A percentile compares a stretch with the other conserved stretches of the same genome.
Conservation (phyloP, 2,329 filamentous ascomycete genomes). For the Arthrobotrys pseudoclavata region DNA sequence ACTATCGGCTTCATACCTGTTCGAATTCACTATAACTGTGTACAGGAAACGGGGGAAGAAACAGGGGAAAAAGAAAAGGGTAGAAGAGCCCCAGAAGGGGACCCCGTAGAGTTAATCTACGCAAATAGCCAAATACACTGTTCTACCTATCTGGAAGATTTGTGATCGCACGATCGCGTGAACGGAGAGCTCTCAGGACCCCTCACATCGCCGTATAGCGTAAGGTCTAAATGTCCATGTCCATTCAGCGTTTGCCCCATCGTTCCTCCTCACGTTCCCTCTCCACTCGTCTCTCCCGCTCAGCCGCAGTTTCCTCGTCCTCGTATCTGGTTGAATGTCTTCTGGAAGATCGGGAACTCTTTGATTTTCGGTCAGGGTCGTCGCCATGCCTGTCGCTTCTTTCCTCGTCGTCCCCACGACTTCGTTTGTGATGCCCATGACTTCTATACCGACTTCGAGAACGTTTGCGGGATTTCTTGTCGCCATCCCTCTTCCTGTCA, state of each 20-base stretch:
- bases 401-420: constrained; percentile 57
- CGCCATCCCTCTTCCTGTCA: constrained; percentile 52
- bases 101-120: constrained; percentile 46
- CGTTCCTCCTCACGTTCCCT: constrained; percentile 63
- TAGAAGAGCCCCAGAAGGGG: constrained; percentile 14
- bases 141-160: constrained; percentile 54
- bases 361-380: constrained; percentile 59
- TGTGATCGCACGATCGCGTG: constrained; percentile 21
- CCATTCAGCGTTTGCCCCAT: constrained; percentile 61
- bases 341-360: constrained; percentile 61
- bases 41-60: constrained; percentile 33
- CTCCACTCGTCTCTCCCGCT: constrained; percentile 63
- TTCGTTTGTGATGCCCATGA: constrained; percentile 58
- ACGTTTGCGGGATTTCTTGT: constrained; percentile 60
- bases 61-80: constrained; percentile 9
- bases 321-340: constrained; percentile 63
- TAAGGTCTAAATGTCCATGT: constrained; percentile 16
- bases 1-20: constrained; percentile 25
- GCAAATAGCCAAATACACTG: constrained; percentile 58
- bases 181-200: constrained; percentile 35
- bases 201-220: constrained; percentile 21
- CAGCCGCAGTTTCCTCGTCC: constrained; percentile 61
- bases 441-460: constrained; percentile 55
- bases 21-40: constrained; percentile 42
- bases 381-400: constrained; percentile 60